These are phyloP conservation scores for Kalanchoe fedtschenkoi DNA, from an alignment of 164 flowering plant genomes.

Conservation along the genomic window DNA sequence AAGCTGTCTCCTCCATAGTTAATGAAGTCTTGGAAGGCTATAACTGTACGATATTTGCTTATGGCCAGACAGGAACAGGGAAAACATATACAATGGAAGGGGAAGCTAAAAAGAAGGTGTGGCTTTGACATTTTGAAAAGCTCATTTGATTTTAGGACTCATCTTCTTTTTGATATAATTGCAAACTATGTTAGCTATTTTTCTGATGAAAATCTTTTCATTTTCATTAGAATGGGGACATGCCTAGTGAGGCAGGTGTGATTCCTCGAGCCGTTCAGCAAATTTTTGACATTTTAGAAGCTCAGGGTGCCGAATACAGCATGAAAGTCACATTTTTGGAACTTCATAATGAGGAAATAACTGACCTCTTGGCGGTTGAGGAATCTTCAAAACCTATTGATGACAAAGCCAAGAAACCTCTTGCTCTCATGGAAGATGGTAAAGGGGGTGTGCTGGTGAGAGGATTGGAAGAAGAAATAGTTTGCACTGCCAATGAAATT, in stretches of 20 bases:
- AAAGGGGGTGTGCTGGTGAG: constrained; percentile 50
- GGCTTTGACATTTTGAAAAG: too few relatives aligned
- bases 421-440: constrained; percentile 61
- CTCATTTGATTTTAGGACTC: background rate
- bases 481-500: constrained; percentile 43
- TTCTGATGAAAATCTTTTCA: background rate
- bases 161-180: background rate
- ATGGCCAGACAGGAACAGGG: constrained; percentile 88
- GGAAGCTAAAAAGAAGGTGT: constrained; percentile 62
- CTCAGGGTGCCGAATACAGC: constrained; percentile 53
- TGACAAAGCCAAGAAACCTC: constrained; percentile 41
- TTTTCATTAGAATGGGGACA: constrained; percentile 27
- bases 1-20: constrained; percentile 72
- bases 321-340: constrained; percentile 65
- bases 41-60: constrained; percentile 82
- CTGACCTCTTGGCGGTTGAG: constrained; percentile 43
- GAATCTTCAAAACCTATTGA: constrained; percentile 30
- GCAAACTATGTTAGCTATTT: background rate
- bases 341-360: constrained; percentile 57
- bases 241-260: constrained; percentile 58
- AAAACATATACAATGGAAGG: constrained; percentile 97
- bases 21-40: constrained; percentile 77
- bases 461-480: constrained; percentile 59
- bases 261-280: constrained; percentile 66
- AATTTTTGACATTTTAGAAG: constrained; percentile 52